These are phyloP conservation scores for Kluyveromyces siamensis DNA, from an alignment of 805 yeast genomes.

Conservation along the genomic window DNA sequence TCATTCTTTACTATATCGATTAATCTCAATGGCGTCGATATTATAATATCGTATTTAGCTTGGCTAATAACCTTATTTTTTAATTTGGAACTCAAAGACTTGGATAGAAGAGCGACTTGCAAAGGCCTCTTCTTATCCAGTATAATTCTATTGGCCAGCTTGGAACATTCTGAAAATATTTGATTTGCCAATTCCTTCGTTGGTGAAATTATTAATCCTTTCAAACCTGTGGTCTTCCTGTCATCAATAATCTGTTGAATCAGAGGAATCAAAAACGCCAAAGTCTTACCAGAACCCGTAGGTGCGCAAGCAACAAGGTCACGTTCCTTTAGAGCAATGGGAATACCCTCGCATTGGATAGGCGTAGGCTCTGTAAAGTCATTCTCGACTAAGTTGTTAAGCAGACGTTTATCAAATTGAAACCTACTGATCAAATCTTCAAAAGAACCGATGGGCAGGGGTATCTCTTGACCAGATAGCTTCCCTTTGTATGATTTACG, in stretches of 20 bases:
- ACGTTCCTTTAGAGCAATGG: slow-evolving; percentile 56
- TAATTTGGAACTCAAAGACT: slow-evolving; percentile 61
- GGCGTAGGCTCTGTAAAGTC: slow-evolving; percentile 85
- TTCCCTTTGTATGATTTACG: slow-evolving; percentile 59
- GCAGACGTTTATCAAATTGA: slow-evolving; percentile 43
- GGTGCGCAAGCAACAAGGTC: slow-evolving; percentile 94
- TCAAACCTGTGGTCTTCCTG: slow-evolving; percentile 36
- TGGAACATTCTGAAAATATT: slow-evolving; percentile 59
- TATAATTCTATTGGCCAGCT: slow-evolving; percentile 35
- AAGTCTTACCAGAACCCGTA: slow-evolving; percentile 96
- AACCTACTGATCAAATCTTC: slow-evolving; percentile 68
- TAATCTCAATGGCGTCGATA: slow-evolving; percentile 82
- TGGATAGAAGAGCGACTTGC: slow-evolving; percentile 57
- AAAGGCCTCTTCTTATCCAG: slow-evolving; percentile 41
- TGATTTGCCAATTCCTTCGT: slow-evolving; percentile 91
- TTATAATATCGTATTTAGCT: slow-evolving; percentile 66
- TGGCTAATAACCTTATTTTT: slow-evolving; percentile 49
- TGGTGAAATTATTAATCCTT: slow-evolving; percentile 82
- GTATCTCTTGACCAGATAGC: slow-evolving; percentile 75
- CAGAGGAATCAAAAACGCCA: slow-evolving; percentile 81
- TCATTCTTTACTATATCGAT: slow-evolving; percentile 66
- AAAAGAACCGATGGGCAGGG: slow-evolving; percentile 87
- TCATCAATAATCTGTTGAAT: slow-evolving; percentile 41
- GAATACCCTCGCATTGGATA: slow-evolving; percentile 86
- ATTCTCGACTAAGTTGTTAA: slow-evolving; percentile 55